These are phyloP conservation scores for Pichia terricola DNA, from an alignment of 1,139 yeast species.

Conservation along the genomic window DNA sequence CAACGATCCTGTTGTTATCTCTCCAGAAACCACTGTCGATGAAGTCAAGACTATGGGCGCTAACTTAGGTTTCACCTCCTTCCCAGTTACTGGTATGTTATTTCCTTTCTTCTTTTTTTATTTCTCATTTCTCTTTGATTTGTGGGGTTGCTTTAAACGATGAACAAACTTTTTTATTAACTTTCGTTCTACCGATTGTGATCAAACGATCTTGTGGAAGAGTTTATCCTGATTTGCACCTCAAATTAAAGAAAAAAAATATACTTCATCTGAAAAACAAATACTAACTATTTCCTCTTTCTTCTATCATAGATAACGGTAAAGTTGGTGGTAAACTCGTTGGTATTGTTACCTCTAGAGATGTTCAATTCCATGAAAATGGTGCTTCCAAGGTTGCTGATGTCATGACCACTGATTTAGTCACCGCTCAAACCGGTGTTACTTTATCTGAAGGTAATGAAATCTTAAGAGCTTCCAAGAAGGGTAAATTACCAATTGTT, in stretches of 20 bases:
- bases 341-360: conserved; percentile 96
- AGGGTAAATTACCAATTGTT: conserved; percentile 94
- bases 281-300: conserved; percentile 6
- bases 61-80: conserved; percentile 84
- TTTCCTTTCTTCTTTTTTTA: conserved; percentile 4
- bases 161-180: conserved; percentile 52
- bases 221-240: conserved; percentile 32
- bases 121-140: no score
- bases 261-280: background rate
- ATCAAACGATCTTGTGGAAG: conserved; percentile 98
- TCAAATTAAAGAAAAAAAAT: background rate
- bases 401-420: conserved; percentile 83
- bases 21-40: conserved; percentile 69
- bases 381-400: conserved; percentile 52
- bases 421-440: conserved; percentile 78
- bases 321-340: conserved; percentile 79
- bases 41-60: conserved; percentile 68
- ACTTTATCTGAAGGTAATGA: conserved; percentile 81
- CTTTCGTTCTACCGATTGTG: conserved; percentile 99
- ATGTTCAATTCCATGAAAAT: conserved; percentile 87
- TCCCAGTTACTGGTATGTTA: conserved; percentile 98
- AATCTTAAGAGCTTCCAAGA: conserved; percentile 83
- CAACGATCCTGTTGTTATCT: conserved; percentile 81
- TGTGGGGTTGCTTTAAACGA: conserved; percentile 32
- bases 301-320: conserved; percentile 55